These are phyloP conservation scores for Betula pendula DNA, from an alignment of 306 rosid genomes.

Conservation along the genomic window DNA sequence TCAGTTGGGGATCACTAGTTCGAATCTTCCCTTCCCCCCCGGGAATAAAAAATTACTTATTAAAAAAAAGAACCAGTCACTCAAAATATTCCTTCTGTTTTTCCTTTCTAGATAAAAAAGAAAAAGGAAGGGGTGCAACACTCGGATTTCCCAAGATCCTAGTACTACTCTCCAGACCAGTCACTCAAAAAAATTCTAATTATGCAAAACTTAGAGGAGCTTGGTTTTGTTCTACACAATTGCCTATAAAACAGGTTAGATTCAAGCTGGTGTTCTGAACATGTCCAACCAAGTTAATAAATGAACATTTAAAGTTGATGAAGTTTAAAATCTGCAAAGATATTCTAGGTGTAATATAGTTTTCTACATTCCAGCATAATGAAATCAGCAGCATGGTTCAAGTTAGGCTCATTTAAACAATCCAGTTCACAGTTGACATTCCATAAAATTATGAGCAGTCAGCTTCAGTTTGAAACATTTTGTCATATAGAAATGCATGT, in stretches of 20 bases:
- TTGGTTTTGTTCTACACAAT: background rate
- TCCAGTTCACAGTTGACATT: background rate
- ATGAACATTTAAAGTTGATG: background rate
- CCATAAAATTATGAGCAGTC: background rate
- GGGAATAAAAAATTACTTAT: too few species aligned
- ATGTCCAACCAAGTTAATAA: background rate
- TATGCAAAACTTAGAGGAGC: background rate
- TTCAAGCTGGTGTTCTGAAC: background rate
- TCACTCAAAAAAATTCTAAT: background rate
- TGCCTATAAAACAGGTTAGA: background rate
- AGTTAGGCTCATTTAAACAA: background rate
- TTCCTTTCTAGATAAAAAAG: background rate
- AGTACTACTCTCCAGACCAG: background rate
- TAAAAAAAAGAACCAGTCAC: too few species aligned
- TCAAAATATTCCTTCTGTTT: background rate
- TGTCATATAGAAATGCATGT: background rate
- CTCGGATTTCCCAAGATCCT: background rate
- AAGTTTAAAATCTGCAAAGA: background rate
- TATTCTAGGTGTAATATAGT: background rate
- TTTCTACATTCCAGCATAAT: background rate
- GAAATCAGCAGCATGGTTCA: background rate
- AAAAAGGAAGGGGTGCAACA: background rate
- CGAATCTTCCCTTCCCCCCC: too few species aligned
- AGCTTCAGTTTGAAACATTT: background rate
- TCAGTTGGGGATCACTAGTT: too few species aligned